Conservation (phyloP, 495 filamentous ascomycete species). For the Pseudevernia furfuracea region DNA sequence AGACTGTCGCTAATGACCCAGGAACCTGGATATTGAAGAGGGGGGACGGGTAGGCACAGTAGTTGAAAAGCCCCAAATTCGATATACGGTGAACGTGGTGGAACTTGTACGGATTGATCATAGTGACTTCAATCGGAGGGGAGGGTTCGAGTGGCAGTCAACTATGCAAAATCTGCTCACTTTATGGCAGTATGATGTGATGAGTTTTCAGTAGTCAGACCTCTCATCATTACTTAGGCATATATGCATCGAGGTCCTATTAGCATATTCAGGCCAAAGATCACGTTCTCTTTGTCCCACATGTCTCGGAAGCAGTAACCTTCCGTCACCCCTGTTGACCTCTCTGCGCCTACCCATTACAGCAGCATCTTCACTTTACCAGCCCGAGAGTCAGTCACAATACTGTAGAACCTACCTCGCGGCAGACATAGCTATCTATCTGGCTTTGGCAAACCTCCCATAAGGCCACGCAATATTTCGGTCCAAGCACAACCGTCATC, state of each 20-base stretch:
- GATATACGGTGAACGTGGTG: constrained; percentile 1
- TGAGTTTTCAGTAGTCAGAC: not conserved
- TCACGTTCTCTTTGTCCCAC: constrained; percentile 24
- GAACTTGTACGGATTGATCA: not conserved
- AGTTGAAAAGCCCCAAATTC: not conserved
- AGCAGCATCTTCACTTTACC: not conserved
- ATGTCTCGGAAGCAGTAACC: constrained; percentile 19
- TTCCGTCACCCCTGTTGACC: constrained; percentile 22
- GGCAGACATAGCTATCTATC: not conserved
- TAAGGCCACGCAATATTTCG: not conserved
- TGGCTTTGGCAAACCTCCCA: not conserved
- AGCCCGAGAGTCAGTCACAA: not conserved
- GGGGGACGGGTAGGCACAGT: not conserved
- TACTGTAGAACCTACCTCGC: not conserved
- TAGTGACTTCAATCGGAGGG: not conserved
- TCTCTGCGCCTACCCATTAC: not conserved
- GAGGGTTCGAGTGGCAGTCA: not conserved
- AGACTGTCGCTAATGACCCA: not conserved
- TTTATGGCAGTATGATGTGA: not conserved
- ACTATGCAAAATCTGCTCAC: not conserved
- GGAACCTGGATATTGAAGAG: not conserved
- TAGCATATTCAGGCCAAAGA: constrained; percentile 1
- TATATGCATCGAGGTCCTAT: constrained; percentile 26
- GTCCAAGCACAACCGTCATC: not conserved
- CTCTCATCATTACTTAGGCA: constrained; percentile 23